Base-by-base conservation (phyloP, 129 eudicot genomes). In the Flaveria ramosissima region DNA sequence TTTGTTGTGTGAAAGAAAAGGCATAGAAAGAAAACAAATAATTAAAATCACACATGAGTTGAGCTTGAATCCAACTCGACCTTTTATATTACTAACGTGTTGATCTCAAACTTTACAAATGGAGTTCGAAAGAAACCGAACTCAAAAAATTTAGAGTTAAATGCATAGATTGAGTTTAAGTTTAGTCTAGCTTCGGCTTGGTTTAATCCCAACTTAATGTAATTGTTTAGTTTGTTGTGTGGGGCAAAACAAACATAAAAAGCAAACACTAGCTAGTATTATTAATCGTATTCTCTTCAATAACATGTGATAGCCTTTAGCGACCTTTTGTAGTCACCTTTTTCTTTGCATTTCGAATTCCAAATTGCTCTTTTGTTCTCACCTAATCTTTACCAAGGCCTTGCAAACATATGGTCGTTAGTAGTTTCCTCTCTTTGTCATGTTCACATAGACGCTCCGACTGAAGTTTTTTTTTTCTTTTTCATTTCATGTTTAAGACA, bases 291-390 rank as follows among this genome's bases (percentile, higher is more conserved):
- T 72, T 63, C 41, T 50, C 57, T 39, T 73, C 73, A 48, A 36
- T 71, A 70, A 78, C 77, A 39, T 64, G 73, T 47, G 71, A 53
- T 57, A 59, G n/a, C 41, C 65, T 79, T 78, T 71, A 32, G 66
- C 15, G 77, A 47, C 71, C 65, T 60, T 78, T 48, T 62, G 0
- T 53, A 52, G 13, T 3, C 63, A 53, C 15, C 83, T 36, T 71
- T 72, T 64, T 20, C 39, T 12, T 24, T 17, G 55, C 67, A 43
- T 63, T 50, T 72, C 57, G 20, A 72, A 50, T 50, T 79, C 83
- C 39, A 52, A 64, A 41, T 79, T 72, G 83, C 83, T 63, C 73
- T 79, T 79, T 72, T 30, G 55, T 79, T 79, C 36, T 12, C 72
- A 60, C 26, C 7, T 79, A 60, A 60, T 47, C 55, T 79, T 62